Evolutionary conservation across 345 rosid species (phyloP).

Genomic region (Aurinia saxatilis): DNA sequence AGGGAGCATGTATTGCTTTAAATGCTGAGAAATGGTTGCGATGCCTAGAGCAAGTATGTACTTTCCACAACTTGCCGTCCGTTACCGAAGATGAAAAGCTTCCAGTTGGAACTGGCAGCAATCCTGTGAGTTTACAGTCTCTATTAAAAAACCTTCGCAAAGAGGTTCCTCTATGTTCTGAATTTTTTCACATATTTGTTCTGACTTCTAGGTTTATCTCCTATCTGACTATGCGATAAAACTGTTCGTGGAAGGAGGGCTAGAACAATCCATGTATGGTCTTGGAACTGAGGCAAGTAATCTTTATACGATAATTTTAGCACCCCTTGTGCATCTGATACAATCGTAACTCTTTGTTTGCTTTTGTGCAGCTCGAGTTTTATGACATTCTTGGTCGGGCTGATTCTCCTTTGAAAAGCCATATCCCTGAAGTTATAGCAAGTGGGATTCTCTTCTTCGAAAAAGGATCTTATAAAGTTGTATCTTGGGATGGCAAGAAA

Average conservation of each 20-base stretch:
- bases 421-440: conserved; percentile 68
- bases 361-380: conserved; percentile 74
- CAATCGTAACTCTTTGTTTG: conserved; percentile 21
- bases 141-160: neutral
- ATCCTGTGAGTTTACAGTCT: conserved; percentile 64
- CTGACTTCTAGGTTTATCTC: conserved; percentile 68
- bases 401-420: conserved; percentile 49
- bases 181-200: neutral
- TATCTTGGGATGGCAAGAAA: conserved; percentile 88
- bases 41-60: conserved; percentile 59
- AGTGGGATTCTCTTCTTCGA: conserved; percentile 73
- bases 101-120: conserved; percentile 94
- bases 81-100: conserved; percentile 68
- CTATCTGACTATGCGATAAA: conserved; percentile 63
- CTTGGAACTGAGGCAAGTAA: conserved; percentile 80
- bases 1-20: conserved; percentile 92
- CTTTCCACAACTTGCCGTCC: conserved; percentile 56
- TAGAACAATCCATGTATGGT: conserved; percentile 66
- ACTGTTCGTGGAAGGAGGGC: conserved; percentile 78
- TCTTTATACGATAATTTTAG: neutral
- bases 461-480: conserved; percentile 51
- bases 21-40: conserved; percentile 88
- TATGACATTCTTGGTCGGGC: conserved; percentile 42
- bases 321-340: conserved; percentile 7
- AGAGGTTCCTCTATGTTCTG: neutral